phyloP scores from a whole-genome alignment of 805 yeast genomes.

The Saturnispora halmiae region DNA sequence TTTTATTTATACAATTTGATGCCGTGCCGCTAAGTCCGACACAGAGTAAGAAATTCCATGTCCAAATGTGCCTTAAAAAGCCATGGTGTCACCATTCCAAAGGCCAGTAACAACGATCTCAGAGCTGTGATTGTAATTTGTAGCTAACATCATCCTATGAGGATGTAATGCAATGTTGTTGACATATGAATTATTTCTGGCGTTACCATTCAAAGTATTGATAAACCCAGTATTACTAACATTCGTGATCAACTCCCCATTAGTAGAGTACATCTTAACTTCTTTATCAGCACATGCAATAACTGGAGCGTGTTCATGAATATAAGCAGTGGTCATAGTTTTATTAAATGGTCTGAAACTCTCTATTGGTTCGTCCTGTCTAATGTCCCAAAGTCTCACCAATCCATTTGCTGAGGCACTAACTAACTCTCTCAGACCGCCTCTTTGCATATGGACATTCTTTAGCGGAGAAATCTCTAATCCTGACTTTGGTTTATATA shows the following conservation, averaged over 20 bases:
- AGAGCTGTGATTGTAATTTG: constrained; percentile 70
- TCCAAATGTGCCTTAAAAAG: background rate
- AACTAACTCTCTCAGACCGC: constrained; percentile 84
- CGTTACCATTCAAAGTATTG: constrained; percentile 38
- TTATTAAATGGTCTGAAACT: constrained; percentile 46
- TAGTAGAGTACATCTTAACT: constrained; percentile 75
- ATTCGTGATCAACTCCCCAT: constrained; percentile 62
- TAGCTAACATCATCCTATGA: constrained; percentile 88
- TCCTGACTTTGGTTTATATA: constrained; percentile 53
- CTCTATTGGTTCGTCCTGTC: constrained; percentile 61
- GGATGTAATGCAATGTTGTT: constrained; percentile 78
- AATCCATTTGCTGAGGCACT: constrained; percentile 78
- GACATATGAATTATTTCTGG: constrained; percentile 43
- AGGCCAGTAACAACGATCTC: constrained; percentile 56
- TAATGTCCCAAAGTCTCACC: constrained; percentile 85
- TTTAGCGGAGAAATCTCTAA: constrained; percentile 34
- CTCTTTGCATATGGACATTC: constrained; percentile 91
- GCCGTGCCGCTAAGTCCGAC: constrained; percentile 8
- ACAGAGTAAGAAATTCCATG: background rate
- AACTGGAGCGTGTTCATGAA: constrained; percentile 95
- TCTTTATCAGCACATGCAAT: constrained; percentile 79
- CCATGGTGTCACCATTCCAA: constrained; percentile 23
- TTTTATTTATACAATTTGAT: background rate
- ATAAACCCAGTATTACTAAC: constrained; percentile 33
- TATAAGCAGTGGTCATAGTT: constrained; percentile 58